Evolutionary conservation across 2,329 filamentous ascomycete genomes (phyloP).

Genomic region (Colletotrichum sp.): DNA sequence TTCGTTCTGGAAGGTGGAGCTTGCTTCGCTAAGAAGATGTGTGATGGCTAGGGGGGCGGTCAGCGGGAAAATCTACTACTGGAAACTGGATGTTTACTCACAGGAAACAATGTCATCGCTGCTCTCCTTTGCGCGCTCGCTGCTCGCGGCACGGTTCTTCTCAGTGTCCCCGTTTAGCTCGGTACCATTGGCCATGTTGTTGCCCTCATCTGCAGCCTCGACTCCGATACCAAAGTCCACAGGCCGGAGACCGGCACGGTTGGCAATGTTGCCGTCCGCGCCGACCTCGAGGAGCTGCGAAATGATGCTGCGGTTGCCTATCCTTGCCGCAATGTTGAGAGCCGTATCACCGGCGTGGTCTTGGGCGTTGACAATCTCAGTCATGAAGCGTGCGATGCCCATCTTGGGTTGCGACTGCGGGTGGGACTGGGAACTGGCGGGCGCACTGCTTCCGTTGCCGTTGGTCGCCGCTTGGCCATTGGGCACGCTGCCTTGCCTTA

Average conservation of each 20-base stretch:
- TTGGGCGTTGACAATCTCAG: slow-evolving; percentile 94
- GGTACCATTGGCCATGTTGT: neutral
- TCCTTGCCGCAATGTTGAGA: slow-evolving; percentile 89
- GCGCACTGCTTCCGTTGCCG: slow-evolving; percentile 32
- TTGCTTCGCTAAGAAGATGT: slow-evolving; percentile 79
- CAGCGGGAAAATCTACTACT: neutral
- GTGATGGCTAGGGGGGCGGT: slow-evolving; percentile 69
- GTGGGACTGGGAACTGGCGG: slow-evolving; percentile 43
- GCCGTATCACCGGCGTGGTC: slow-evolving; percentile 96
- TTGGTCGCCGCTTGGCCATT: slow-evolving; percentile 51
- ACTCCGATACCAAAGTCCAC: slow-evolving; percentile 93
- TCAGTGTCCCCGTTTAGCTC: slow-evolving; percentile 46
- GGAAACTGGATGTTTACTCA: slow-evolving; percentile 51
- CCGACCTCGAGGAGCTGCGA: slow-evolving; percentile 96
- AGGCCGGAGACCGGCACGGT: slow-evolving; percentile 85
- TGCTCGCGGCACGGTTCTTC: slow-evolving; percentile 50
- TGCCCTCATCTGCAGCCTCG: slow-evolving; percentile 51
- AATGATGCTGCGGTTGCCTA: slow-evolving; percentile 93
- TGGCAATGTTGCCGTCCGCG: slow-evolving; percentile 89
- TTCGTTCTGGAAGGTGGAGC: slow-evolving; percentile 79
- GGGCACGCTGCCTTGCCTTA: slow-evolving; percentile 77
- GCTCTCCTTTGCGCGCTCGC: slow-evolving; percentile 69
- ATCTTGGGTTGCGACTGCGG: slow-evolving; percentile 65
- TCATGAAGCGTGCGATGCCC: slow-evolving; percentile 91
- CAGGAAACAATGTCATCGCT: slow-evolving; percentile 81